Conservation (phyloP, 1,284 basidiomycete genomes). For the Microbotryum scabiosae region DNA sequence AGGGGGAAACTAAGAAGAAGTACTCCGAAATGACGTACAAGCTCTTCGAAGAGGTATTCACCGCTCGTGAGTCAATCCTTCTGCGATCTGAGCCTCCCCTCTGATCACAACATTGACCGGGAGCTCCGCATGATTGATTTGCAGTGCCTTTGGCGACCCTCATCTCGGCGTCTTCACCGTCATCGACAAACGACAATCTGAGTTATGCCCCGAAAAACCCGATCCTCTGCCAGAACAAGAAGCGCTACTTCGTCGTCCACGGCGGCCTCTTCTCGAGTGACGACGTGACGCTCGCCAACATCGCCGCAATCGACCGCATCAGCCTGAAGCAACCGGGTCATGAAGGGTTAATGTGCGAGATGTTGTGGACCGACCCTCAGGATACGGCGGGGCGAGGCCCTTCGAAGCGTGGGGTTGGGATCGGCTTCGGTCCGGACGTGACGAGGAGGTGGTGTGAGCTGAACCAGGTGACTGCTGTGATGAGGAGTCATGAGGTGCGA, state of each 20-base stretch:
- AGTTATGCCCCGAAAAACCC: constrained; percentile 41
- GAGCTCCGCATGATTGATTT: neutral
- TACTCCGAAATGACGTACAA: constrained; percentile 76
- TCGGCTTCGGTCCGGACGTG: constrained; percentile 84
- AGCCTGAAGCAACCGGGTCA: constrained; percentile 79
- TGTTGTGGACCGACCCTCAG: constrained; percentile 92
- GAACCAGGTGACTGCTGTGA: constrained; percentile 52
- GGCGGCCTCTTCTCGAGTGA: constrained; percentile 94
- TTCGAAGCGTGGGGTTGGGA: constrained; percentile 92
- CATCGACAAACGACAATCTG: constrained; percentile 40
- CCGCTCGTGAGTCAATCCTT: constrained; percentile 55
- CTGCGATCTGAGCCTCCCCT: too few species aligned
- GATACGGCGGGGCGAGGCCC: constrained; percentile 82
- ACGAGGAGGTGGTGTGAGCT: constrained; percentile 34
- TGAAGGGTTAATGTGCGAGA: constrained; percentile 74
- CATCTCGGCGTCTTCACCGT: constrained; percentile 61
- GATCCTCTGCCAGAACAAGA: constrained; percentile 73
- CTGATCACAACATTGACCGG: neutral
- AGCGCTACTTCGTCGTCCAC: constrained; percentile 92
- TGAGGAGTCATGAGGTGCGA: constrained; percentile 95
- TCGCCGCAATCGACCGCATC: constrained; percentile 76
- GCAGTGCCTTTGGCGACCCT: constrained; percentile 84
- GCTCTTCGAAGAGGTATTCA: constrained; percentile 88
- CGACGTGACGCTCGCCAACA: constrained; percentile 82
- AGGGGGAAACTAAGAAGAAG: constrained; percentile 92